Evolutionary conservation across 2,329 filamentous ascomycete species (phyloP).

Genomic region (Phaeosphaeria sp.): DNA sequence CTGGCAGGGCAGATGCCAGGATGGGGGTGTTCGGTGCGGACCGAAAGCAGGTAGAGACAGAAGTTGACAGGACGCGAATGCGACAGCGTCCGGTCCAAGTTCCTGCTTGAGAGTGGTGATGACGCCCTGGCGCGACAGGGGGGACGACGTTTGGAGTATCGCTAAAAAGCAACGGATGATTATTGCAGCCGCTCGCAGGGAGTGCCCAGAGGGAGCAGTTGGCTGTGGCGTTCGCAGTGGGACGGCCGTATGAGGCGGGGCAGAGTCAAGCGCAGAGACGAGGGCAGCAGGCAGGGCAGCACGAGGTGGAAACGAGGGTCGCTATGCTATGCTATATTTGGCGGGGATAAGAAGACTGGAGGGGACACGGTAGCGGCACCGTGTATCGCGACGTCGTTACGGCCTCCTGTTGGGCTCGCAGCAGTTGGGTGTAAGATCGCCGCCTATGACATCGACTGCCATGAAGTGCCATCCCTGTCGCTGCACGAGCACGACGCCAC

Average conservation of each 20-base stretch:
- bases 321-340: constrained; percentile 3
- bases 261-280: background rate
- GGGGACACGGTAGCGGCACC: background rate
- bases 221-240: background rate
- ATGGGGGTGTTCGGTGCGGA: constrained; percentile 1
- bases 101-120: constrained; percentile 16
- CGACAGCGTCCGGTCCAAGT: constrained; percentile 8
- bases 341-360: background rate
- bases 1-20: background rate
- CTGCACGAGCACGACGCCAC: background rate
- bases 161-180: constrained; percentile 16
- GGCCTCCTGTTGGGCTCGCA: background rate
- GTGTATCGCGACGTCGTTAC: background rate
- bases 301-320: background rate
- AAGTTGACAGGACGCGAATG: background rate
- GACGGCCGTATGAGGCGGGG: background rate
- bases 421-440: background rate
- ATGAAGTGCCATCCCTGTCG: constrained; percentile 1
- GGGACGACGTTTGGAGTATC: constrained; percentile 8
- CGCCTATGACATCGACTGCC: background rate
- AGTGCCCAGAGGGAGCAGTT: constrained; percentile 11
- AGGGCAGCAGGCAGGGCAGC: background rate
- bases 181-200: constrained; percentile 16
- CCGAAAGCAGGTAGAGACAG: constrained; percentile 2
- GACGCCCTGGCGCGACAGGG: constrained; percentile 17